A percentile compares a stretch with the other conserved stretches of the same genome.
phyloP scores from a whole-genome alignment of 495 filamentous ascomycete species.

The Chaetomium cochliodes region DNA sequence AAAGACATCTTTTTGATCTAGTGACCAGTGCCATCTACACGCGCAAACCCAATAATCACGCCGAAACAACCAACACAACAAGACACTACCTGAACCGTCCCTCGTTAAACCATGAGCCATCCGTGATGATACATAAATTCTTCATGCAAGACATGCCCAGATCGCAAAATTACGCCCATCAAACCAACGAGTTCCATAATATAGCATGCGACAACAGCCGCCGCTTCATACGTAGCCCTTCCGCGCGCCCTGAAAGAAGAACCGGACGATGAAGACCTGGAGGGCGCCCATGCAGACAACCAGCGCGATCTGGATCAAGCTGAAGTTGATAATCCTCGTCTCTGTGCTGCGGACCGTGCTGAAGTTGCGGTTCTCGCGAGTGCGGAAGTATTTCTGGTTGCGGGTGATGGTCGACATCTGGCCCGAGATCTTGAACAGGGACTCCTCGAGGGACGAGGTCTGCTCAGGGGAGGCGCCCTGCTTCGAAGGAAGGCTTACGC shows the following conservation, averaged over 20 bases:
- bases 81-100: constrained; percentile 11
- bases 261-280: constrained; percentile 96
- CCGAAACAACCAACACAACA: constrained; percentile 10
- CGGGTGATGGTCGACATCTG: constrained; percentile 94
- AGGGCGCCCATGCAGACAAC: constrained; percentile 95
- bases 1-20: neutral
- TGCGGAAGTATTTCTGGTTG: constrained; percentile 99
- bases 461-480: constrained; percentile 92
- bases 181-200: constrained; percentile 22
- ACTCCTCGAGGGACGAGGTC: constrained; percentile 86
- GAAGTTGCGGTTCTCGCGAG: constrained; percentile 97
- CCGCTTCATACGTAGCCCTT: constrained; percentile 58
- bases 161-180: constrained; percentile 30
- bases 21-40: neutral
- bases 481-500: constrained; percentile 79
- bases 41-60: constrained; percentile 16
- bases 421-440: constrained; percentile 89
- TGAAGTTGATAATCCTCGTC: constrained; percentile 94
- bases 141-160: constrained; percentile 28
- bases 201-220: neutral
- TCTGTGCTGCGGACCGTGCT: constrained; percentile 97
- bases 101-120: constrained; percentile 28
- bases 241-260: constrained; percentile 83
- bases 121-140: constrained; percentile 28
- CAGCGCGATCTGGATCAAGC: constrained; percentile 83